Evolutionary conservation across 192 early-diverging fungal species (phyloP).

Genomic region (Chytriomyces confervae): DNA sequence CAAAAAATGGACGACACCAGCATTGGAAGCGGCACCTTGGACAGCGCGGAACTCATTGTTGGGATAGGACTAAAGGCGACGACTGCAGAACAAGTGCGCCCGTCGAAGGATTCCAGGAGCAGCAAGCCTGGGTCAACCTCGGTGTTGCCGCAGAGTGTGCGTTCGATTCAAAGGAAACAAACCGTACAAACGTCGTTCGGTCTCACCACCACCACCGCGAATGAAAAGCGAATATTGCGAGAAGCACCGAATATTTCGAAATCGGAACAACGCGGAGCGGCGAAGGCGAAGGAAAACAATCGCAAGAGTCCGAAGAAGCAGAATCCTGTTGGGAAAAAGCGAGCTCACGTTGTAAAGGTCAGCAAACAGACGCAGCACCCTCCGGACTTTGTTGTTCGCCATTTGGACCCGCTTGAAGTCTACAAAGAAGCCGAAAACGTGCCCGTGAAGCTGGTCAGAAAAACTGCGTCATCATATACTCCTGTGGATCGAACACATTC

Average conservation of each 20-base stretch:
- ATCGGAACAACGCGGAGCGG: background rate
- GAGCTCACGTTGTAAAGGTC: background rate
- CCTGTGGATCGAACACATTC: too few species aligned
- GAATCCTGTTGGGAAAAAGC: background rate
- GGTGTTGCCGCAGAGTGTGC: too few species aligned
- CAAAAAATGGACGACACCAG: too few species aligned
- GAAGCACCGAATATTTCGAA: background rate
- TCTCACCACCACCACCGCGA: background rate
- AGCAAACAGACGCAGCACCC: background rate
- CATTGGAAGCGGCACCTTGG: background rate
- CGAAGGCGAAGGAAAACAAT: background rate
- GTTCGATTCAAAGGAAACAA: too few species aligned
- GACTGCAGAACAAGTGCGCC: background rate
- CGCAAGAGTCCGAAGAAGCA: background rate
- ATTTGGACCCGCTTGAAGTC: background rate
- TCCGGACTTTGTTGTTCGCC: background rate
- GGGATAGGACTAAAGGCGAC: background rate
- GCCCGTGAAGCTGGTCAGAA: background rate
- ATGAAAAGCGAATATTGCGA: background rate
- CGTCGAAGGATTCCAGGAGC: background rate
- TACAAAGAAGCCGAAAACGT: background rate
- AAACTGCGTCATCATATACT: background rate
- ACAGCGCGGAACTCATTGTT: background rate
- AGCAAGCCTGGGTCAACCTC: background rate
- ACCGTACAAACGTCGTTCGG: too few species aligned